Base-by-base conservation (phyloP, 192 early-diverging fungal species). In the Umbelopsis vinacea region DNA sequence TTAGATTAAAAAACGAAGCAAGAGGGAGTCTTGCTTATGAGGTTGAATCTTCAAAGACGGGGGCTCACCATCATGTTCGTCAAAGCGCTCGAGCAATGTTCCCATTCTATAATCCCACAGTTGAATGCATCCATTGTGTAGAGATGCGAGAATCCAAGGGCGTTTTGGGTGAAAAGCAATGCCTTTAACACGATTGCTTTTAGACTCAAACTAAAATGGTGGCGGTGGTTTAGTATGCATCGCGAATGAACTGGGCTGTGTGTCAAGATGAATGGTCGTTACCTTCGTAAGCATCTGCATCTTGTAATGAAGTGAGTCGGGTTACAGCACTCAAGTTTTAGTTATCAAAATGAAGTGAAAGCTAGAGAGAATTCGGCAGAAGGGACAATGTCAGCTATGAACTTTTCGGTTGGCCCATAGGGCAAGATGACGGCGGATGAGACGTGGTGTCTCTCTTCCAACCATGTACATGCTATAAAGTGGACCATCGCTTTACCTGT, bases 21-120 rank as follows among this genome's bases (percentile, higher is more conserved):
- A 12, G 8, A 60, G n/a, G 43, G 33, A 46, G 10, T 46, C 7
- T 29, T 29, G 29, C 29, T 29, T 29, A 29, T 29, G 1, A 29
- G n/a, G 29, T 29, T 1, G 29, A 29, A 29, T 29, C 29, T 3
- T 3, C 3, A 29, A 29, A 33, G 5, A 11, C 15, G 6, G 19
- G 50, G 6, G 26, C 46, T 54, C 83, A 97, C 96, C 96, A 92
- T 99, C 97, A 78, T 99, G 98, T 80, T 99, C 98, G 72, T 99
- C 98, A 81, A 98, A 99, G 38, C 96, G 91, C 68, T 99, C 98
- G 26, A 99, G 84, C 68, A 98, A 85, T 3, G 96, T 96, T 24
- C 98, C 98, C 94, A 99, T 97, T 69, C 97, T 93, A 82, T 98
- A 99, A 86, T 99, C 98, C 98, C 98, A 99, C 66, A 98, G 88